Evolutionary conservation across 2,329 filamentous ascomycete genomes (phyloP), one percentile per base, ranked within the genome.

Genomic region (Blumeriella jaapii): DNA sequence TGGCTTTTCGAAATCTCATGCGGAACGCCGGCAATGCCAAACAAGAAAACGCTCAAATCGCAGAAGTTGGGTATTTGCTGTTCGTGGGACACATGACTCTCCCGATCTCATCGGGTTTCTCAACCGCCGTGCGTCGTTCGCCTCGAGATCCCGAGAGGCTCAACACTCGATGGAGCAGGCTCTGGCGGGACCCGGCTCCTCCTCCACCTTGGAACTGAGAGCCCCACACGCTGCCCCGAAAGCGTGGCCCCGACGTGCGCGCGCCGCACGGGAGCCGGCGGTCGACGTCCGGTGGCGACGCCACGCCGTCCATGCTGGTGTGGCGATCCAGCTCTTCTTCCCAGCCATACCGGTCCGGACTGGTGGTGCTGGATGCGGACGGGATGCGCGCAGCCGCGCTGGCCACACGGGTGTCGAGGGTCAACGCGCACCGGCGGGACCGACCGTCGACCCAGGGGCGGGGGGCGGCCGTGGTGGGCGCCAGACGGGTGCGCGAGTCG

Each of bases 341-440:
- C 69, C 68, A 73, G 9, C 69, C 68, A 37, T 72, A 72, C 4
- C 61, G 46, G 36, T 72, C 67, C 2, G 57, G 51, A 5, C 53
- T 52, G 3, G 55, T 53, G 10, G 49, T 50, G 6, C 49, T 55
- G 4, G 50, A 33, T 5, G 54, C 55, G 2, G 53, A 51, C 24
- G 54, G 52, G 17, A 55, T 53, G 16, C 55, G 55, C n/a, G 48
- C 46, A 5, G 40, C 53, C 44, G 29, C 67, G 46, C 34, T 61
- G 49, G 51, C 44, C 38, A 51, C 28, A 38, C 35, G 46, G 3
- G 48, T 49, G 22, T 53, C 49, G 5, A 50, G 10, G 5, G 49
- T 47, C 23, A 48, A 33, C 6, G 41, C 37, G 2, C 37, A 41
- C 13, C 44, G 40, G 13, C 36, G 46, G 16, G 36, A 38, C 29